Percentiles rank a stretch among this genome's conserved stretches.
Conservation (phyloP, 176 grass and related monocot genomes). For the Tillandsia fasciculata region DNA sequence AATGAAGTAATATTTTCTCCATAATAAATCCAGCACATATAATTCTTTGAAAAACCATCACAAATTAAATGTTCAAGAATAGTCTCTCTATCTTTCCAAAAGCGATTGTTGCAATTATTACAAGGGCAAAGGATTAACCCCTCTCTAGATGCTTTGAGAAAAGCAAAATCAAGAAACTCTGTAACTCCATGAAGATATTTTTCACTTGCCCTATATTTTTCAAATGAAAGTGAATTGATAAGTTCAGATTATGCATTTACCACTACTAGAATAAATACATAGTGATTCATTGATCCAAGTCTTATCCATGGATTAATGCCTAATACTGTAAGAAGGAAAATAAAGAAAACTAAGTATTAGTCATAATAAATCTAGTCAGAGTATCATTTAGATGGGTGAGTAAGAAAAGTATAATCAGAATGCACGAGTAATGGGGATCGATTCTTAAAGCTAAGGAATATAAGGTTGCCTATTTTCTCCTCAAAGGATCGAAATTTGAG, state of each 20-base stretch:
- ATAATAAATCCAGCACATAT: neutral
- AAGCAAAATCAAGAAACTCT: conserved; percentile 7
- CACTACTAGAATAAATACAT: neutral
- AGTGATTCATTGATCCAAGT: neutral
- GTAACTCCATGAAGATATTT: conserved; percentile 8
- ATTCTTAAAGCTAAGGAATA: neutral
- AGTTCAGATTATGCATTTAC: neutral
- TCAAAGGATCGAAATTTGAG: neutral
- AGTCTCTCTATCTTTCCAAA: neutral
- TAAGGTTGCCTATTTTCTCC: neutral
- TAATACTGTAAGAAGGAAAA: no score
- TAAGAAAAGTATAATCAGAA: conserved; percentile 5
- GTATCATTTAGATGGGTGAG: conserved; percentile 11
- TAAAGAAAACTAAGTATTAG: no score
- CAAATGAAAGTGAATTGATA: neutral
- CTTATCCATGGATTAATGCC: neutral
- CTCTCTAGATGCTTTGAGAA: no score
- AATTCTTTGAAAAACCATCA: neutral
- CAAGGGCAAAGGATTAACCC: conserved; percentile 11
- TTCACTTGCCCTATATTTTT: neutral
- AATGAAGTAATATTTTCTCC: neutral
- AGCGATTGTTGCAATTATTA: neutral
- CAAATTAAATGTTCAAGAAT: neutral
- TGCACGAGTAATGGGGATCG: neutral
- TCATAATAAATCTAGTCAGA: neutral